Evolutionary conservation across 164 flowering plant species (phyloP), one percentile per base, ranked within the genome.

Genomic region (Warburgia ugandensis): DNA sequence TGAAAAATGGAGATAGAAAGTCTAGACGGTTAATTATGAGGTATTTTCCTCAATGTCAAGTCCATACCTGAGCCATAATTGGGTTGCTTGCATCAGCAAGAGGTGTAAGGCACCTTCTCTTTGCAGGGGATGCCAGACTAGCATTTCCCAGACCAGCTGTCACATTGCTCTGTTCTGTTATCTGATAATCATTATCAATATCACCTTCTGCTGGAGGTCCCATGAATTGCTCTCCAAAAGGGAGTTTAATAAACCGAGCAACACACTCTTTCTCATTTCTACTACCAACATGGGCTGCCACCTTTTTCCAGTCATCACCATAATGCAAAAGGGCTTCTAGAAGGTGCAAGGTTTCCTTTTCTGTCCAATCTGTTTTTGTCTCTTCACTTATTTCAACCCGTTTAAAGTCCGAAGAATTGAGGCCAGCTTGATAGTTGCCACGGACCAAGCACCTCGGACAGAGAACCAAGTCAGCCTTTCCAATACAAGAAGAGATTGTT

Each of bases 51-150:
- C n/a, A n/a, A n/a, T n/a, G 32, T 19, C 16, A 20, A 3, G 9
- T 14, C 26, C 17, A 29, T 19, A 89, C 97, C 99, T 89, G 97
- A 55, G 86, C 97, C 92, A 94, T 78, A 49, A 89, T 81, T 10
- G 99, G 96, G 71, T 89, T 86, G 71, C 97, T 94, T 50, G 96
- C 81, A 80, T 94, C 97, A 42, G 96, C 90, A 47, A 94, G 84
- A 28, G 97, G 99, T 8, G 89, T 67, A 28, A 89, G 86, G 30
- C 78, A 73, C 67, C 67, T 66, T 67, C 73, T 79, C 64, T 89
- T 89, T 38, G 58, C 48, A 20, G 77, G 62, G 5, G 66, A 49
- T 19, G 54, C 50, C 5, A 60, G 12, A 41, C 25, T 51, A 33
- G 27, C 23, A 40, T 45, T 28, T 32, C 62, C 74, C 3, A n/a